Evolutionary conservation across 768 basidiomycete species (phyloP), one percentile per base, ranked within the genome.

Genomic region (Tricholoma furcatifolium): DNA sequence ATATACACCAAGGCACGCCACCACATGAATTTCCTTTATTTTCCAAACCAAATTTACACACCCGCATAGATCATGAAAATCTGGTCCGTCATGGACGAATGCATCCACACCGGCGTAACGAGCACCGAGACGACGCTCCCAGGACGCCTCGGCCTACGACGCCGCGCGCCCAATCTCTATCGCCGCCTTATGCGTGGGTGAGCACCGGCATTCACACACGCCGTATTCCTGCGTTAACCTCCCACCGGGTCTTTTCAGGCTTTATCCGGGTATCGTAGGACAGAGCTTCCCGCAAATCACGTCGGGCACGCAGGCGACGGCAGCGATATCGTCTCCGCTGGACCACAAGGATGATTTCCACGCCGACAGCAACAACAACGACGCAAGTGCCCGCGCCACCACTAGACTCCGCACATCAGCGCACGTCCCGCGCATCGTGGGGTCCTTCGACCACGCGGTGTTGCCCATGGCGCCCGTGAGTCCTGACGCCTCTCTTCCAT

Each of bases 11-110:
- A 92, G 77, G 88, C 85, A 57, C 36, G 64, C 52, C n/a, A n/a
- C n/a, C n/a, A n/a, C n/a, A n/a, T n/a, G n/a, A n/a, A n/a, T n/a
- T n/a, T n/a, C n/a, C n/a, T n/a, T n/a, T n/a, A n/a, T n/a, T n/a
- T n/a, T n/a, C n/a, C n/a, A n/a, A n/a, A n/a, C n/a, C 12, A 47
- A 7, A 50, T 31, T 3, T 31, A 23, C 27, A 44, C 24, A 24
- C 10, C 35, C 40, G 18, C 45, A 73, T 74, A 77, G 91, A 58
- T 81, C 50, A 74, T 84, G 77, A 80, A 82, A 23, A 93, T 95
- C 43, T 96, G 93, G 93, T 63, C 74, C 49, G 91, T 93, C 4
- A 97, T 97, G 95, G 93, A 96, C 63, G 82, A 86, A 51, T 95
- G 91, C 66, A 98, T 97, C 55, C 87, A 76, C 39, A 78, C 80